Base-by-base conservation (phyloP, 345 rosid genomes). In the Hibiscus trionum region DNA sequence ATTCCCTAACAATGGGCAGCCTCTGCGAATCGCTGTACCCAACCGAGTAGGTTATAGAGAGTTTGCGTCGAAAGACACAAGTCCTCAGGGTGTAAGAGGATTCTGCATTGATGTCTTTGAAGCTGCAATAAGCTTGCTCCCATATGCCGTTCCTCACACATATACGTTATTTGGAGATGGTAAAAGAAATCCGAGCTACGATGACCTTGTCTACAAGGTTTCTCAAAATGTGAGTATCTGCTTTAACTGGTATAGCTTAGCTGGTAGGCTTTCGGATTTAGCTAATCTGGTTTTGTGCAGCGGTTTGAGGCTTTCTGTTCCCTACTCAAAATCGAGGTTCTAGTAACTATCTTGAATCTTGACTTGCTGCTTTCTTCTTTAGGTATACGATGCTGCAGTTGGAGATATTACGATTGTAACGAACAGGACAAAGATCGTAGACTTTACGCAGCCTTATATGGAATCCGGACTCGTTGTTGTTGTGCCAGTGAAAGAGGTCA, bases 51-150 rank as follows among this genome's bases (percentile, higher is more conserved):
- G 84, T 80, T 94, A 80, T 75, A 75, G 75, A 71, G 81, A 90
- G 74, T 86, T 82, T 80, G 88, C 76, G 49, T 67, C 81, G 14
- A 84, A 78, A 78, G 98, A 91, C 66, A 78, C 71, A 11, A 76
- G 76, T 61, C 88, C 96, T 2, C 95, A 80, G 4, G 92, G 97
- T 63, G 93, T 86, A 74, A 81, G 70, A 82, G 98, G 98, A 77
- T 91, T 72, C 75, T 86, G 97, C 74, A 88, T 94, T 16, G 98
- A 94, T 77, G 85, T 94, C 64, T 94, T 94, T 74, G 98, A 94
- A 82, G 89, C 93, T 37, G 98, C 97, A 3, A 56, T 94, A 62
- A 82, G 73, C 72, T 85, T 94, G 87, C 88, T 94, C 68, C 89
- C 93, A 7, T 91, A 94, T 85, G 87, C 96, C 7, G 97, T 91